Conservation (phyloP, 768 basidiomycete species). For the Inosperma sp. region DNA sequence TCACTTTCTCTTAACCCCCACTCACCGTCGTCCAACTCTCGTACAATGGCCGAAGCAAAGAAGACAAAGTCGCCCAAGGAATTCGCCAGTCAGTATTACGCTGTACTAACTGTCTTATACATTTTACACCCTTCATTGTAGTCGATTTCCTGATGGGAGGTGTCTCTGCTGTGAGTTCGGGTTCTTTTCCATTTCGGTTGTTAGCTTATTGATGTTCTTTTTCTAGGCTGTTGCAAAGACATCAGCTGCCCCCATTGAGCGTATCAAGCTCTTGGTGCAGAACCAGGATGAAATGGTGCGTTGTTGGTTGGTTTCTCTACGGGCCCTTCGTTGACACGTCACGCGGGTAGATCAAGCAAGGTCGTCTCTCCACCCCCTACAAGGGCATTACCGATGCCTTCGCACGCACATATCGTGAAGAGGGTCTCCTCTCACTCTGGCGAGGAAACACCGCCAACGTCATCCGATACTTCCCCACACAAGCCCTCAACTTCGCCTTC, state of each 20-base stretch:
- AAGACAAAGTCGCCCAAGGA: constrained; percentile 89
- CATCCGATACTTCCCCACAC: constrained; percentile 99
- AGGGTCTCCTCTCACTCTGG: constrained; percentile 95
- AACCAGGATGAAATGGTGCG: constrained; percentile 99
- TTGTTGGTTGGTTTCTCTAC: constrained; percentile 9
- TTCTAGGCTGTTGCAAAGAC: constrained; percentile 95
- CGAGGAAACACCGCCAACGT: constrained; percentile 99
- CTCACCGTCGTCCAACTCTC: constrained; percentile 42
- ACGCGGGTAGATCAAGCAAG: constrained; percentile 87
- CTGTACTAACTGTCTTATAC: constrained; percentile 10
- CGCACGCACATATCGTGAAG: constrained; percentile 85
- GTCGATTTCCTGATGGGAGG: constrained; percentile 97
- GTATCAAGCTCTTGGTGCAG: constrained; percentile 97
- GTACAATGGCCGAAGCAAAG: constrained; percentile 79
- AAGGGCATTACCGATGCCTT: constrained; percentile 96
- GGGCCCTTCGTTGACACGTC: constrained; percentile 31
- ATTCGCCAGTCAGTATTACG: constrained; percentile 63
- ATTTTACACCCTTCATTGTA: constrained; percentile 30
- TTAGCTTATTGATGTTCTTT: constrained; percentile 18
- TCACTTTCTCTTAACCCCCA: constrained; percentile 53
- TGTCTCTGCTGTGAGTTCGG: constrained; percentile 73
- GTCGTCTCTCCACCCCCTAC: constrained; percentile 94
- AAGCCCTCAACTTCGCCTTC: constrained; percentile 99
- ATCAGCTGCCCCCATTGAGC: constrained; percentile 98
- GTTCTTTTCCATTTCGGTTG: background rate